phyloP scores from a whole-genome alignment of 225 moss, liverwort and hornwort genomes.

The Sphagnum contortum region DNA sequence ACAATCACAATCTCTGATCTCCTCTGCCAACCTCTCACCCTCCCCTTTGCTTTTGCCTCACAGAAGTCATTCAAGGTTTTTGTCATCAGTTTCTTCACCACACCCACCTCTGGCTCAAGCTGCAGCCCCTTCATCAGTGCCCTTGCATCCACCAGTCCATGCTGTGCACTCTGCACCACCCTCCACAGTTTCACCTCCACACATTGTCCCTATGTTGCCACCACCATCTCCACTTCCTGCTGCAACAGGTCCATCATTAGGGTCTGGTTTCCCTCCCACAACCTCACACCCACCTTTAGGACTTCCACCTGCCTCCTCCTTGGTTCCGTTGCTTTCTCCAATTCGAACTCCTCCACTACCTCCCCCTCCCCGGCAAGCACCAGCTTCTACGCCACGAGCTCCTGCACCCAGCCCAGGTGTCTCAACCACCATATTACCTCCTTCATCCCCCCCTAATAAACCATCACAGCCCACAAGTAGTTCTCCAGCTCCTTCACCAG shows the following conservation, averaged over 20 bases:
- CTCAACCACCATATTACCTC: no score
- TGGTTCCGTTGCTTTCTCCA: no score
- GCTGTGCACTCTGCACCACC: not conserved
- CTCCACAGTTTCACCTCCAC: not conserved
- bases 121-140: no score
- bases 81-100: not conserved
- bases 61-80: no score
- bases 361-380: no score
- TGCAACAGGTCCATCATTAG: not conserved
- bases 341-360: no score
- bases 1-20: no score
- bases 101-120: not conserved
- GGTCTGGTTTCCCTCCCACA: not conserved
- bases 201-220: not conserved
- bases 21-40: no score
- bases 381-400: no score
- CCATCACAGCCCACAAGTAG: not conserved
- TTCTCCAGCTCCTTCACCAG: slow-evolving; percentile 2
- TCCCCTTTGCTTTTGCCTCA: no score
- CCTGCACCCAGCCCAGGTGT: no score
- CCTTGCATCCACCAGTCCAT: not conserved
- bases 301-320: no score
- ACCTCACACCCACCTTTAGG: not conserved
- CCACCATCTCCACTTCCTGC: not conserved
- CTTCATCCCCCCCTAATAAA: not conserved